Percentiles rank a stretch among this genome's conserved stretches.
Evolutionary conservation across 192 early-diverging fungal species (phyloP).

Genomic region (Coemansia asiatica): DNA sequence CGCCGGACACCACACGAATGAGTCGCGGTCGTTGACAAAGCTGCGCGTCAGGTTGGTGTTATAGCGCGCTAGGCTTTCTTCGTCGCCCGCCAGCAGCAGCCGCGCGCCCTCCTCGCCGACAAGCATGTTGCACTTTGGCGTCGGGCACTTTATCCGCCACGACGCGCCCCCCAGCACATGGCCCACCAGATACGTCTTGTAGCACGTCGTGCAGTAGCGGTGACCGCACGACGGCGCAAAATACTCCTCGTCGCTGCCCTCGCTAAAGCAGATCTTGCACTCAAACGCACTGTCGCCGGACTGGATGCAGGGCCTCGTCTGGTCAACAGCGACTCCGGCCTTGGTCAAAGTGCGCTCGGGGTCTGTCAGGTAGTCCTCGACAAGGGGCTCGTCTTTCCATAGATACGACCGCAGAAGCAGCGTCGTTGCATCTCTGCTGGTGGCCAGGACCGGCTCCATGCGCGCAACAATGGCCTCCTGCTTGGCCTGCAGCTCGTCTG

Average conservation of each 20-base stretch:
- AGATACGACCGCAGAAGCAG: constrained; percentile 43
- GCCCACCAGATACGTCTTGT: constrained; percentile 75
- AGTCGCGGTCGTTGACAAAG: constrained; percentile 87
- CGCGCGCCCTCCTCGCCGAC: constrained; percentile 83
- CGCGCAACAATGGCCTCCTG: constrained; percentile 29
- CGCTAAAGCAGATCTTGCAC: constrained; percentile 90
- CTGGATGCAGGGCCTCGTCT: constrained; percentile 17
- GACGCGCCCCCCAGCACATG: constrained; percentile 90
- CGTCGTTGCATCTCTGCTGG: constrained; percentile 34
- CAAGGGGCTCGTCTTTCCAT: constrained; percentile 51
- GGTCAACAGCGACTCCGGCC: constrained; percentile 23
- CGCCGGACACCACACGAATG: constrained; percentile 89
- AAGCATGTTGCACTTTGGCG: constrained; percentile 70
- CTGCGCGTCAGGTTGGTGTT: constrained; percentile 67
- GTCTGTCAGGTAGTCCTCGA: constrained; percentile 45
- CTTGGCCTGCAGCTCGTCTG: constrained; percentile 28
- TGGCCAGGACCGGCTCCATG: constrained; percentile 41
- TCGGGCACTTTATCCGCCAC: constrained; percentile 82
- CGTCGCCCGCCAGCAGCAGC: constrained; percentile 60
- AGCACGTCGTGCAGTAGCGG: constrained; percentile 86
- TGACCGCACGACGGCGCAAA: constrained; percentile 85
- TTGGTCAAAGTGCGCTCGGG: constrained; percentile 34
- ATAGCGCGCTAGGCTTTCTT: constrained; percentile 15
- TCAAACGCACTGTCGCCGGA: constrained; percentile 56
- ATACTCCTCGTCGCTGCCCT: constrained; percentile 32